Percentiles rank a stretch among this genome's conserved stretches.
Evolutionary conservation across 768 basidiomycete genomes (phyloP).

Genomic region (Hypsizygus marmoreus): DNA sequence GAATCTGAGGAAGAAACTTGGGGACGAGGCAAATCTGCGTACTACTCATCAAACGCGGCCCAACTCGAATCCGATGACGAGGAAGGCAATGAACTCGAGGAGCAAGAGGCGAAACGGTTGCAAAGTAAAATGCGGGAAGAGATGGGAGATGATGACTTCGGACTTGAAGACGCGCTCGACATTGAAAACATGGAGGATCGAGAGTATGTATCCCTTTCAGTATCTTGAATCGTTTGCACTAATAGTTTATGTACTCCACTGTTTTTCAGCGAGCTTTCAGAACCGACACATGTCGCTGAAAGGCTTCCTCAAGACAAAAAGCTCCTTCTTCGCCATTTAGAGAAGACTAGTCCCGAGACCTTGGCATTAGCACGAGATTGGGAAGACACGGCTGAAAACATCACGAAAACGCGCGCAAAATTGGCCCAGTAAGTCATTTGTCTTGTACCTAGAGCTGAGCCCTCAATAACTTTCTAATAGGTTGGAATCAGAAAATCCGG

Average conservation of each 20-base stretch:
- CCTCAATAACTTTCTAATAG: too few species aligned
- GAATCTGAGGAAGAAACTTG: constrained; percentile 67
- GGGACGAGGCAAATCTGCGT: constrained; percentile 78
- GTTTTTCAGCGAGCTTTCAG: constrained; percentile 36
- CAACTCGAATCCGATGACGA: constrained; percentile 85
- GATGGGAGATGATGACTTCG: constrained; percentile 82
- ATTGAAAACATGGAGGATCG: constrained; percentile 26
- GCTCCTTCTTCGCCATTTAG: constrained; percentile 62
- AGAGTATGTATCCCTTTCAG: constrained; percentile 30
- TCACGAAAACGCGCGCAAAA: constrained; percentile 54
- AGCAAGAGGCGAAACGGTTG: constrained; percentile 80
- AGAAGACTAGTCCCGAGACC: constrained; percentile 76
- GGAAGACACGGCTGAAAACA: constrained; percentile 64
- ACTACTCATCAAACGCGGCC: constrained; percentile 86
- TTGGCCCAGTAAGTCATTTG: constrained; percentile 60
- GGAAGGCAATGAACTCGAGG: constrained; percentile 85
- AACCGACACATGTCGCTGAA: constrained; percentile 37
- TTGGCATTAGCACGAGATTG: constrained; percentile 83
- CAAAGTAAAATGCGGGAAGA: constrained; percentile 74
- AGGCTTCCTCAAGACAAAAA: constrained; percentile 57
- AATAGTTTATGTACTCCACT: background rate
- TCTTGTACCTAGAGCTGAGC: too few species aligned
- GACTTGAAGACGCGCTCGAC: constrained; percentile 64
- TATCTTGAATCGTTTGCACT: background rate
- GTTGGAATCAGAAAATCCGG: constrained; percentile 45